phyloP scores from a whole-genome alignment of 1,139 yeast species.

The Candida sojae region DNA sequence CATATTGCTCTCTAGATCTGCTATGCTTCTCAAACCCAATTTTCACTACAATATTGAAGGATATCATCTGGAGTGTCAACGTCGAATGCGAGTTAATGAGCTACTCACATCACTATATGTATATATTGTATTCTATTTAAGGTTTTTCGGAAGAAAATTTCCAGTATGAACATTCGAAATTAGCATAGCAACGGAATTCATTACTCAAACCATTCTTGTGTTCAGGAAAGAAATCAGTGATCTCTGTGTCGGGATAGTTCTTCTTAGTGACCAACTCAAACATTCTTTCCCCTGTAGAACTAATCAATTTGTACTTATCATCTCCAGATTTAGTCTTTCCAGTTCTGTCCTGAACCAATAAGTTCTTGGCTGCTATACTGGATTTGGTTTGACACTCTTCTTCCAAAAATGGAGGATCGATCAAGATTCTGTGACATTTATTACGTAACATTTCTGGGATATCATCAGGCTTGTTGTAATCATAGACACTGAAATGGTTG shows the following conservation, averaged over 20 bases:
- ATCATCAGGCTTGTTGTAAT: conserved; percentile 67
- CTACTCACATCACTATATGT: background rate
- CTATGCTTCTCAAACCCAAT: too few species aligned
- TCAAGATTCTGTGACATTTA: conserved; percentile 70
- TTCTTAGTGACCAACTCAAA: conserved; percentile 49
- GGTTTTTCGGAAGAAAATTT: conserved; percentile 18
- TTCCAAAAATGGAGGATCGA: conserved; percentile 88
- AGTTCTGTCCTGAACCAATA: conserved; percentile 46
- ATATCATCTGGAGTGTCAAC: too few species aligned
- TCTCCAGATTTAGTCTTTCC: conserved; percentile 41
- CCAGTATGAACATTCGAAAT: conserved; percentile 55
- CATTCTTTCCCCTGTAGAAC: conserved; percentile 92
- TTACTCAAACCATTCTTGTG: conserved; percentile 86
- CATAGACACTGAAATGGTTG: conserved; percentile 68
- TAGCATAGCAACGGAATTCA: conserved; percentile 85
- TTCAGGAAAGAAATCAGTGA: conserved; percentile 72
- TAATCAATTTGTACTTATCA: conserved; percentile 53
- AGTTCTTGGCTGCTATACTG: conserved; percentile 64
- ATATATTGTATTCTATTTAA: background rate
- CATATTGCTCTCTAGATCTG: too few species aligned
- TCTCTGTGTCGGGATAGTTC: conserved; percentile 63
- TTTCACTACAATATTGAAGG: too few species aligned
- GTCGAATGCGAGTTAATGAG: too few species aligned
- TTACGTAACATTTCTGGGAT: conserved; percentile 60
- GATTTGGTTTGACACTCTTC: conserved; percentile 79